Conservation (phyloP, 2,329 filamentous ascomycete species). For the Fusarium compactum region DNA sequence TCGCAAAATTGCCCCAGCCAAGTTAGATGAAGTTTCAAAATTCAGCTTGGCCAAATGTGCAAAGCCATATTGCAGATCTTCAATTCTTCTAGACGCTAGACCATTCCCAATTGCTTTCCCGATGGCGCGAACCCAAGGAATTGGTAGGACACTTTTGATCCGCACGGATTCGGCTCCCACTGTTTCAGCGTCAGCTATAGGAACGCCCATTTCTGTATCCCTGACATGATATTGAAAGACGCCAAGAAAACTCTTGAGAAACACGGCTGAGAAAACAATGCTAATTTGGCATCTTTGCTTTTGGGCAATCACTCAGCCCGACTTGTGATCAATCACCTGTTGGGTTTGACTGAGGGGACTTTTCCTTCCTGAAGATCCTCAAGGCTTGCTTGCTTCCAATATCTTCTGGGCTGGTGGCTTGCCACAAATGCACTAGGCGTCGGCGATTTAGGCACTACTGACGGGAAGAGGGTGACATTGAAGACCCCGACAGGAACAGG, state of each 20-base stretch:
- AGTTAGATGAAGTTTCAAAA: slow-evolving; percentile 6
- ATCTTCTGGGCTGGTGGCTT: slow-evolving; percentile 19
- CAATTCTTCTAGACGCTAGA: slow-evolving; percentile 12
- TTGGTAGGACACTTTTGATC: slow-evolving; percentile 31
- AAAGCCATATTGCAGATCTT: slow-evolving; percentile 17
- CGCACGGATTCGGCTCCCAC: slow-evolving; percentile 29
- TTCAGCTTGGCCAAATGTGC: slow-evolving; percentile 1
- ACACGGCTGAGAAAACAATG: slow-evolving; percentile 4
- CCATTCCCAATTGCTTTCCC: slow-evolving; percentile 21
- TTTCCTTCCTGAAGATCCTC: neutral
- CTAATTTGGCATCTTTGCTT: slow-evolving; percentile 8
- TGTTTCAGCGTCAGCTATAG: slow-evolving; percentile 45
- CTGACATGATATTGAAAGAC: slow-evolving; percentile 12
- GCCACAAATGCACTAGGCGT: slow-evolving; percentile 10
- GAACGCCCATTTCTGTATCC: slow-evolving; percentile 27
- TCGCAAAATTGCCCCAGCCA: slow-evolving; percentile 4
- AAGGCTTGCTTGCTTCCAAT: slow-evolving; percentile 13
- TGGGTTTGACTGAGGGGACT: neutral
- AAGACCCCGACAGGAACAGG: slow-evolving; percentile 9
- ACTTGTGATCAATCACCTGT: slow-evolving; percentile 3
- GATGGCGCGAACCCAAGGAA: slow-evolving; percentile 38
- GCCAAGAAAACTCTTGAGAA: neutral
- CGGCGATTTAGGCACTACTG: slow-evolving; percentile 4
- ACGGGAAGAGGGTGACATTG: slow-evolving; percentile 23
- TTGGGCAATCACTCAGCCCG: slow-evolving; percentile 13